Conservation (phyloP, 2,329 filamentous ascomycete genomes). For the Cladosporium cucumerinum region DNA sequence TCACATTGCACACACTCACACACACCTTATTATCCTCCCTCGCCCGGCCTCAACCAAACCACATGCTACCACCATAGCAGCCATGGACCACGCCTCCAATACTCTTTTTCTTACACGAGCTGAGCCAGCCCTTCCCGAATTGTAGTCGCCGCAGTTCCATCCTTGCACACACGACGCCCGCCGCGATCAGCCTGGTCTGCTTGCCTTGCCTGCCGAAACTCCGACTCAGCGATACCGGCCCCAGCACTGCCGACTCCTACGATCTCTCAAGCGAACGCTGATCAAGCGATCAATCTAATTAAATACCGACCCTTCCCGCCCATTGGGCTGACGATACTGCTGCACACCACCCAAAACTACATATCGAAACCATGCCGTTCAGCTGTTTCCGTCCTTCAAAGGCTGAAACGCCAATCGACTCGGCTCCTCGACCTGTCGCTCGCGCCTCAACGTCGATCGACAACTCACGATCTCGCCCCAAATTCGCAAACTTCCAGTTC, state of each 20-base stretch:
- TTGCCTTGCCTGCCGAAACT: slow-evolving; percentile 6
- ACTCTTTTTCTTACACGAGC: neutral
- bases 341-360: neutral
- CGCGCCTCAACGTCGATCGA: slow-evolving; percentile 1
- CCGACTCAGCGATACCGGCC: slow-evolving; percentile 15
- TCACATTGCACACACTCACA: neutral
- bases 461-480: slow-evolving; percentile 1
- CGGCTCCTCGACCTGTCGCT: slow-evolving; percentile 9
- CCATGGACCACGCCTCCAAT: neutral
- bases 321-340: neutral
- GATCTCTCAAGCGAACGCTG: slow-evolving; percentile 4
- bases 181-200: slow-evolving; percentile 7
- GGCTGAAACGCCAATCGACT: slow-evolving; percentile 21
- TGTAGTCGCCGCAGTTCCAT: neutral
- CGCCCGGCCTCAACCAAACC: slow-evolving; percentile 5
- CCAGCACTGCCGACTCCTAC: slow-evolving; percentile 5
- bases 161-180: neutral
- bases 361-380: slow-evolving; percentile 27
- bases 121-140: neutral
- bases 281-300: slow-evolving; percentile 2
- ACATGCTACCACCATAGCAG: neutral
- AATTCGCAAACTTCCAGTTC: slow-evolving; percentile 12
- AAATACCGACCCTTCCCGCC: neutral
- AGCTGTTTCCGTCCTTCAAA: slow-evolving; percentile 28
- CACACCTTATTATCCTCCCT: neutral